Percentiles rank a stretch among this genome's conserved stretches.
Conservation (phyloP, 352 stramenopile genomes). For the Peronospora tabacina region DNA sequence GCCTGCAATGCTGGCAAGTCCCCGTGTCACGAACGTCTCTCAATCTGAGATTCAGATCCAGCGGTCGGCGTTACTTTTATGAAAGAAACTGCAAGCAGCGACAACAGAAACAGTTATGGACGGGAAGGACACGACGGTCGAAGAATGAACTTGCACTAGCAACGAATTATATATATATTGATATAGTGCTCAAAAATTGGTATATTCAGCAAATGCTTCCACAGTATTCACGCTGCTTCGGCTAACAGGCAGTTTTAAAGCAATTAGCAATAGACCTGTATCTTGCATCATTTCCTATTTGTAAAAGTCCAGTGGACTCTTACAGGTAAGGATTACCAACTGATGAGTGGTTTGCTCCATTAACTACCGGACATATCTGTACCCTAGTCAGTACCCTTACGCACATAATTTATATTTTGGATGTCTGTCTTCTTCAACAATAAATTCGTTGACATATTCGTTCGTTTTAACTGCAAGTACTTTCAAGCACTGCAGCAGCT, state of each 20-base stretch:
- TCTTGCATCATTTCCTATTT: slow-evolving; percentile 82
- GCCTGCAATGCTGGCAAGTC: no score
- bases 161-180: not conserved
- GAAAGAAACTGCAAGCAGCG: no score
- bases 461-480: no score
- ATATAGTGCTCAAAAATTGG: slow-evolving; percentile 20
- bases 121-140: not conserved
- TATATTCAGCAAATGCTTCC: slow-evolving; percentile 60
- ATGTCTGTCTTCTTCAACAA: not conserved
- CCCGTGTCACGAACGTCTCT: no score
- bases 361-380: not conserved
- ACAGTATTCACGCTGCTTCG: slow-evolving; percentile 75
- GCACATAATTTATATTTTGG: slow-evolving; percentile 7
- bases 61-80: no score
- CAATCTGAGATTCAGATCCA: no score
- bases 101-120: not conserved
- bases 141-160: no score
- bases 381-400: slow-evolving; percentile 6
- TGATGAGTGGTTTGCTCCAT: slow-evolving; percentile 47
- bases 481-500: no score
- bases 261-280: slow-evolving; percentile 72
- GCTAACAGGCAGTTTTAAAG: slow-evolving; percentile 66
- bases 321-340: slow-evolving; percentile 85
- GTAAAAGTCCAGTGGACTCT: slow-evolving; percentile 47
- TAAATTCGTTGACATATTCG: no score